Evolutionary conservation across 176 grass and related monocot genomes (phyloP), one percentile per base, ranked within the genome.

Genomic region (Oryza meyeriana): DNA sequence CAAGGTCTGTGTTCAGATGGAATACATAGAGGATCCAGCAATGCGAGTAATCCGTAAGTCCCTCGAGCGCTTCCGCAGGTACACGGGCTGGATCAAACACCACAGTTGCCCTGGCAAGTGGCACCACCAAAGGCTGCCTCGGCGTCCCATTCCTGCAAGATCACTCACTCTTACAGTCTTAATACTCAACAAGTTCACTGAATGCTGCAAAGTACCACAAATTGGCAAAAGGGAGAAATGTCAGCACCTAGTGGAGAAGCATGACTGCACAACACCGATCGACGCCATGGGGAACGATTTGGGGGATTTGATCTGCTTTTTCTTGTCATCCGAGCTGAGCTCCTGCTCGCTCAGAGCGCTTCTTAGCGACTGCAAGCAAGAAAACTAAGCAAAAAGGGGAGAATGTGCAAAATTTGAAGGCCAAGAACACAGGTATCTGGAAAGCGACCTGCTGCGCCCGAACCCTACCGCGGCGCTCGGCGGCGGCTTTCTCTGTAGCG

Each of bases 21-120:
- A 98, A 94, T 22, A 98, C 92, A 84, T 94, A 98, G 41, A 98
- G 84, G 62, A 98, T 88, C 95, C 95, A 98, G 59, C 95, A 98
- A 58, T 98, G 95, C 0, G 92, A 98, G 66, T 91, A 98, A 74
- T 76, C 77, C n/a, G 86, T 52, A 38, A 94, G 89, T 26, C 95
- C 95, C 79, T 98, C 92, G 5, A 98, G 88, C 1, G 90, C 90
- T 83, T 70, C 95, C n/a, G 72, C 75, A 0, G 92, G 83, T 52
- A 93, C 90, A 74, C 84, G 90, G 40, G 71, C 25, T 1, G 86
- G 90, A 82, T 98, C 79, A 82, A 94, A 73, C 11, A 52, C 63
- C 82, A 98, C 75, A 0, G 88, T 89, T 25, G 92, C 95, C 77
- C 92, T 94, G 59, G 95, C 95, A 68, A 94, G 82, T 3, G 92